Evolutionary conservation across 176 grass and related monocot species (phyloP).

Genomic region (Panicum miliaceum): DNA sequence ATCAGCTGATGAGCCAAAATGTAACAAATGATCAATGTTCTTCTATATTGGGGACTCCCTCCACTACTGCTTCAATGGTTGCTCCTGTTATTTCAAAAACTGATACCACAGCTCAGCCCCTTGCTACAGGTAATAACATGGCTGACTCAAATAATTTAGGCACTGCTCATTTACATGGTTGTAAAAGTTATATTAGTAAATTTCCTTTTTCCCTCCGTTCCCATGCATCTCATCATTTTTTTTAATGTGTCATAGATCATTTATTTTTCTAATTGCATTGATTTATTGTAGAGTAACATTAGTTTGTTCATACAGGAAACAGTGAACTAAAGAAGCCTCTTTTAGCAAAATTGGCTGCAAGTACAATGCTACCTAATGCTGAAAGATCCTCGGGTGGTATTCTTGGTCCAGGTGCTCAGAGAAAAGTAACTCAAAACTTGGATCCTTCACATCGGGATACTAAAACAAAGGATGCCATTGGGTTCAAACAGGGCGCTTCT

Average conservation of each 20-base stretch:
- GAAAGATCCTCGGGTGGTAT: constrained; percentile 50
- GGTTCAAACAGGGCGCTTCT: constrained; percentile 49
- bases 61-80: constrained; percentile 44
- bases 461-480: constrained; percentile 52
- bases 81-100: constrained; percentile 48
- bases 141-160: constrained; percentile 42
- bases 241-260: constrained; percentile 7
- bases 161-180: constrained; percentile 51
- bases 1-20: constrained; percentile 44
- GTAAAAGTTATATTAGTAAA: constrained; percentile 53
- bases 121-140: constrained; percentile 43
- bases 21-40: constrained; percentile 52
- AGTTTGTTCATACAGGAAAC: constrained; percentile 53
- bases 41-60: constrained; percentile 63
- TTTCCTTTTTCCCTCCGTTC: not conserved
- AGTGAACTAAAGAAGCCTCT: constrained; percentile 69
- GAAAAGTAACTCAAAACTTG: constrained; percentile 44
- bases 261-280: constrained; percentile 36
- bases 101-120: constrained; percentile 46
- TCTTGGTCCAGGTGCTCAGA: constrained; percentile 51
- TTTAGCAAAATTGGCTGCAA: constrained; percentile 47
- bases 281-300: constrained; percentile 34
- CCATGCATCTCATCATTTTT: constrained; percentile 15
- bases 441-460: constrained; percentile 47
- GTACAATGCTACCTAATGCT: constrained; percentile 44